Evolutionary conservation across 1,139 yeast species (phyloP), one percentile per base, ranked within the genome.

Genomic region (Debaryomyces psychrophilus): DNA sequence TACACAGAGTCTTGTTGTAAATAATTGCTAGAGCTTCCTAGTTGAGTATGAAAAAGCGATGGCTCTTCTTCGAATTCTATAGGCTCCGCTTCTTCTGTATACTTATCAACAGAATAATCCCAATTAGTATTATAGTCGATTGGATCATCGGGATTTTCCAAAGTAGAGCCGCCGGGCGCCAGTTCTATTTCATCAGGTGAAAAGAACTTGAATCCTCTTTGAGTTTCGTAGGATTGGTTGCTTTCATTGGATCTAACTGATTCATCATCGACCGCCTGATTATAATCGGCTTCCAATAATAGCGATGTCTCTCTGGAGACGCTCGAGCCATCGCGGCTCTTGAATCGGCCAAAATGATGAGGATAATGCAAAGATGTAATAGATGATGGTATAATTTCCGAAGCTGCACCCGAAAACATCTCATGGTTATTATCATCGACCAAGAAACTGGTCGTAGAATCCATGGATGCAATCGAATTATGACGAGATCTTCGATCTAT

Each of bases 361-460:
- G 80, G 77, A 57, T 88, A 95, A 61, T 90, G 97, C 62, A 92
- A 88, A 1, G 96, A 82, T 1, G 95, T 82, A 54, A 90, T 87
- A 0, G 97, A 88, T 20, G 96, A 87, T 1, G 99, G 98, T 37
- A 92, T 84, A 33, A 89, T 82, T 57, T 88, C 96, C 5, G 92
- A 83, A 0, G 90, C 89, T 0, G 96, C 97, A 34, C 98, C 98
- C 4, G 95, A 85, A 66, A 80, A 92, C 70, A 90, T 85, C 64
- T 92, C 97, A 39, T 78, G 68, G 51, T 70, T 79, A 55, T 79
- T 79, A 18, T 73, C 82, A 45, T 79, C 83, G 22, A 65, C 58
- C 37, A 67, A 57, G 42, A 62, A 65, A 40, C 64, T 56, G 3
- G 51, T 44, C 9, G 66, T 51, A 4, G 78, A 69, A 37, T 64